Evolutionary conservation across 2,329 filamentous ascomycete genomes (phyloP), one percentile per base, ranked within the genome.

Genomic region (Fusarium dlaminii): DNA sequence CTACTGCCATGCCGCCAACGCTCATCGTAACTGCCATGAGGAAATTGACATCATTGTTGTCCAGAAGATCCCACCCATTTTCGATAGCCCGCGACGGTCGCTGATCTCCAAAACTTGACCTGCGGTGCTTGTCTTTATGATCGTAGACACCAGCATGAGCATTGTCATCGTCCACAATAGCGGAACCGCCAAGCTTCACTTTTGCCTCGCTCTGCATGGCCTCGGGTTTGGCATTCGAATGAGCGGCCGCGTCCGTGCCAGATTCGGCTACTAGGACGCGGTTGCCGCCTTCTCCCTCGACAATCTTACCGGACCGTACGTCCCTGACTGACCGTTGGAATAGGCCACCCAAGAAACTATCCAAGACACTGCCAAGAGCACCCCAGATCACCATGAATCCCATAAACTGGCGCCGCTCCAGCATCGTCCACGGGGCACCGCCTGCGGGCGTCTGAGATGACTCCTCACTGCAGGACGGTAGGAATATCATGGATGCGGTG

Each of bases 21-120:
- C 94, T 98, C 89, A 97, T 95, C 9, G 87, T 86, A 20, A 90
- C 87, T 0, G 96, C 95, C 96, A 98, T 98, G 64, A 96, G 82
- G 66, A 98, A 90, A 82, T 99, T 99, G 77, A 99, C 95, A 62
- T 94, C 93, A 82, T 99, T 99, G 82, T 99, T 99, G 82, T 97
- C 95, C 65, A 99, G 85, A 70, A 97, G 81, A 80, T 98, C 89
- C 89, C 84, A 86, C 57, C 80, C 94, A 75, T 86, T 92, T 82
- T 93, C 90, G 12, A 92, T 83, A 10, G 90, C 84, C 24, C 92
- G 86, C 58, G 91, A 91, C 68, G 92, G 89, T 77, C 86, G 87
- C 63, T 87, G 83, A 65, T 87, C 84, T 6, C 89, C 83, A 84
- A 89, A 88, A 78, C 86, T 90, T 12, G 87, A 76, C 77, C 82